These are phyloP conservation scores for Phytophthora cryptogea DNA, from an alignment of 352 stramenopile species.

Conservation along the genomic window DNA sequence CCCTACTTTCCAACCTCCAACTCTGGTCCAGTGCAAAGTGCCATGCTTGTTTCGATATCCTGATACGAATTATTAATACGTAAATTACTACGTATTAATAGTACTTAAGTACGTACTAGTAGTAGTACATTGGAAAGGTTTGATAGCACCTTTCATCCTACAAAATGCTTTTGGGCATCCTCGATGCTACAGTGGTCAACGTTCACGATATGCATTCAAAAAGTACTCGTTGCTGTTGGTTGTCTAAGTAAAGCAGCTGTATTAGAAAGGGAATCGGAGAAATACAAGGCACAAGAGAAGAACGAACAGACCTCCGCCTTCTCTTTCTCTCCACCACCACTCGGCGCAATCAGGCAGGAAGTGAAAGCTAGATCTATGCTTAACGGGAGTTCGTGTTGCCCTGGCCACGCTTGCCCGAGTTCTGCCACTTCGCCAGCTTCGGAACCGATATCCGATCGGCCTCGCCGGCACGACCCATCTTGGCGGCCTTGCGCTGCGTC, in stretches of 20 bases:
- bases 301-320: conserved; percentile 13
- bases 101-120: no score
- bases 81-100: no score
- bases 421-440: conserved; percentile 91
- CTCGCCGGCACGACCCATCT: conserved; percentile 80
- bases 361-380: conserved; percentile 26
- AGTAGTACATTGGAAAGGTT: no score
- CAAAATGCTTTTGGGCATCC: no score
- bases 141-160: no score
- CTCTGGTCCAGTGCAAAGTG: no score
- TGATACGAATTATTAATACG: no score
- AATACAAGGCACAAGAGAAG: conserved; percentile 33
- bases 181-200: no score
- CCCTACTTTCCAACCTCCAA: no score
- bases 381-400: conserved; percentile 84
- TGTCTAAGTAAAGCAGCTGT: conserved; percentile 35
- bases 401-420: conserved; percentile 87
- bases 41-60: no score
- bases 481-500: conserved; percentile 80
- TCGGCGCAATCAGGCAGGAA: conserved; percentile 21
- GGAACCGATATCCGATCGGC: conserved; percentile 77
- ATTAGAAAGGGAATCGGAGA: conserved; percentile 34
- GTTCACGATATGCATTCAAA: no score
- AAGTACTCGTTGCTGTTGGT: not conserved
- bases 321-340: conserved; percentile 27